phyloP scores from a whole-genome alignment of 2,329 filamentous ascomycete genomes.

The Pseudocercospora macadamiae region DNA sequence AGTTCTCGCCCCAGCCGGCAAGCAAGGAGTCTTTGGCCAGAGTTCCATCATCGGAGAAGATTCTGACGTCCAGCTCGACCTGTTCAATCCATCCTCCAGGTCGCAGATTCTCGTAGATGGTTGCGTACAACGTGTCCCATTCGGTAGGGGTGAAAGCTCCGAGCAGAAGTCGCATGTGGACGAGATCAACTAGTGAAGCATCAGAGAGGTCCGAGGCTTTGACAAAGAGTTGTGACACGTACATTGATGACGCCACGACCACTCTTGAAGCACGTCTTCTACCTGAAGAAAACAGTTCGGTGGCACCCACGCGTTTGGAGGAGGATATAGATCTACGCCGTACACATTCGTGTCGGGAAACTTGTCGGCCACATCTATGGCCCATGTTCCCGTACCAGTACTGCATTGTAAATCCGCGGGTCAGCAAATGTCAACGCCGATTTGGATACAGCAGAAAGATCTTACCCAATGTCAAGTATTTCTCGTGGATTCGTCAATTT shows the following conservation, averaged over 20 bases:
- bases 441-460: too few species aligned
- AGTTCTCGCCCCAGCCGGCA: constrained; percentile 36
- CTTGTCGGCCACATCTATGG: constrained; percentile 40
- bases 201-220: background rate
- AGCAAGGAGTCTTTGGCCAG: constrained; percentile 34
- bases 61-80: constrained; percentile 36
- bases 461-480: constrained; percentile 42
- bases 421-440: too few species aligned
- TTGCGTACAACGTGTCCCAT: constrained; percentile 20
- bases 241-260: constrained; percentile 28
- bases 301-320: constrained; percentile 34
- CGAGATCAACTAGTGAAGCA: constrained; percentile 38
- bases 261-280: constrained; percentile 17
- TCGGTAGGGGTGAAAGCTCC: constrained; percentile 21
- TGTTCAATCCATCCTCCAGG: constrained; percentile 50
- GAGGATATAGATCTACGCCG: constrained; percentile 43
- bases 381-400: constrained; percentile 44
- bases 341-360: constrained; percentile 33
- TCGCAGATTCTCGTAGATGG: constrained; percentile 35
- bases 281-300: constrained; percentile 24
- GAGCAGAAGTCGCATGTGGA: constrained; percentile 42
- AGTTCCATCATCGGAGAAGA: constrained; percentile 28
- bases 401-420: too few species aligned
- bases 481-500: constrained; percentile 39
- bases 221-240: background rate